Evolutionary conservation across 768 basidiomycete species (phyloP), one percentile per base, ranked within the genome.

Genomic region (Pleurotus tuber-regium): DNA sequence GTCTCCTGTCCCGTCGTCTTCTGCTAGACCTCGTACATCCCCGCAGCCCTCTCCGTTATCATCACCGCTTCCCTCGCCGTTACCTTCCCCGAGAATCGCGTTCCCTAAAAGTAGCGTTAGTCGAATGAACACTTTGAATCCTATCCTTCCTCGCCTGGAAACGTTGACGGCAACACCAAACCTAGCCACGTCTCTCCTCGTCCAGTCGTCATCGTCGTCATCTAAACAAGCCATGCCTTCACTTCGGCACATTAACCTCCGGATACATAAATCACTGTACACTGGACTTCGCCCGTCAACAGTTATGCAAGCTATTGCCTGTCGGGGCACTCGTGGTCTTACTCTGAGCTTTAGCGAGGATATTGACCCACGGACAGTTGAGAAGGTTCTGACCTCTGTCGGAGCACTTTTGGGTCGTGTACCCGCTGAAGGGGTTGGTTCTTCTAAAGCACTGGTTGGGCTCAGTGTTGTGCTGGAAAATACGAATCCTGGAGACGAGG

Each of bases 341-440:
- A 54, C 61, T 2, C 50, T 79, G 4, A 56, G 61, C 6, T 78
- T 79, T 52, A 63, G 69, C 1, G 60, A 66, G 23, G 59, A 60
- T 24, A 72, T 78, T 5, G 78, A 79, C 54, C 62, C 65, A 49
- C 64, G 78, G 36, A 72, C 76, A 16, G 65, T 75, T 24, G 77
- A 75, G 51, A 78, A 78, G 56, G 66, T 76, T 4, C 50, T 79
- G 31, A 67, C 67, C 14, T 72, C 76, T 4, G 70, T 66, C 3
- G 72, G 71, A 21, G 66, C 67, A 6, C 59, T 66, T 11, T 57
- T 73, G 4, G 70, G 71, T 4, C 63, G 61, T 16, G 55, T 52
- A 16, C 24, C 1, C 41, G 46, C 36, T 18, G 6, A 16, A 59
- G 59, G 53, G 46, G 50, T 19, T 62, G 63, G 24, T 55, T 69